Evolutionary conservation across 805 yeast species (phyloP), one percentile per base, ranked within the genome.

Genomic region (Barnettozyma salicaria): DNA sequence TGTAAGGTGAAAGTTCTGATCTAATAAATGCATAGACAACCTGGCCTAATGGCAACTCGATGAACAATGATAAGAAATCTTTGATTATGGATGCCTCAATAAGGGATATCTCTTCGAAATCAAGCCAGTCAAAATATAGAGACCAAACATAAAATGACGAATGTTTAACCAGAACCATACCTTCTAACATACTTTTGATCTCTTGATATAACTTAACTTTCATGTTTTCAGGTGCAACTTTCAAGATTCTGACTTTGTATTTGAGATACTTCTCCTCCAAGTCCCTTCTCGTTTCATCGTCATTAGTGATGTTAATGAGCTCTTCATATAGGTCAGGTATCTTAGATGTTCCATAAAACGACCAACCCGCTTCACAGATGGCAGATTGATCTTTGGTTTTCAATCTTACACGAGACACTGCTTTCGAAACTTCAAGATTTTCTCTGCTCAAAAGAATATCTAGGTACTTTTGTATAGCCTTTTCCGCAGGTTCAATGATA

Each of bases 71-170:
- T 29, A 84, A 62, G 51, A 74, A 85, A 24, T 61, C 67, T n/a
- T 67, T 47, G 2, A 85, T 45, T 5, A 67, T 53, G 8, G 57
- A 58, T 13, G 64, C 50, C 34, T 78, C 79, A 32, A 82, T 53
- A 2, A 70, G 68, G 8, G 63, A 58, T 5, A 87, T 55, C 4
- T 66, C 59, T 6, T 53, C 54, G 7, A 68, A 70, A 56, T 88
- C 95, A 19, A 63, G 47, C 81, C 90, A 82, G 45, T 88, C 92
- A 40, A 87, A 72, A 50, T 75, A 76, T 9, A 79, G 52, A 26
- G 70, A 66, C 95, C 96, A 89, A 1, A 88, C 85, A 21, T 71
- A 61, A 25, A 73, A 64, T 6, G 77, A 76, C 2, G 70, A 68
- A 17, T 80, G 74, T 27, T 75, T 71, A 12, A 90, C 74, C 12